Base-by-base conservation (phyloP, 2,329 filamentous ascomycete species). In the Alternaria tenuissima region DNA sequence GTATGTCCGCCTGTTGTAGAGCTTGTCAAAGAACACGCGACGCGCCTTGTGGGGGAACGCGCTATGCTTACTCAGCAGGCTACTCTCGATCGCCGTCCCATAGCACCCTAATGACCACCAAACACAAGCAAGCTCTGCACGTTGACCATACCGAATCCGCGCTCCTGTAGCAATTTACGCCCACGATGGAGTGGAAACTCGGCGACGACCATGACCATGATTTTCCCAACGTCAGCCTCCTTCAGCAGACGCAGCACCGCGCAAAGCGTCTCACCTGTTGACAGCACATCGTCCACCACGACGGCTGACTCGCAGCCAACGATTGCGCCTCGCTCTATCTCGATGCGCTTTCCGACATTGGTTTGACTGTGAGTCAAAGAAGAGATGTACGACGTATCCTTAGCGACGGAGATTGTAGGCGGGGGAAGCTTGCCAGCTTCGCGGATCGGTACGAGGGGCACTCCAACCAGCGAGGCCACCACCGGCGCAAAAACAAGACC, bases 241-340 rank as follows among this genome's bases (percentile, higher is more conserved):
- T 41, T 12, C 26, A 89, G 69, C 2, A 89, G 75, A 64, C 79
- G 64, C 34, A 89, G 65, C 36, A 87, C 79, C 7, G 84, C 85
- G 70, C 78, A 83, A 38, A 89, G 81, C 3, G 86, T 88, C 64
- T 79, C 65, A 1, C 86, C 86, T 0, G 83, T 85, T 6, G 87
- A 80, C 57, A 89, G 81, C 28, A 88, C 86, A 72, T 89, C 87
- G 59, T 89, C 87, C 5, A 89, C 80, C 0, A 88, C 80, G n/a
- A 88, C 78, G 11, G 88, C 82, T 4, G 77, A 78, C 4, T 72
- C 75, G 1, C 75, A 80, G 36, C 26, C 68, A 0, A 76, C 66
- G 18, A 89, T 32, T 38, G 75, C 73, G 76, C 81, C 76, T 18
- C 66, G 67, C 16, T 78, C 78, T 70, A 89, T 85, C 75, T 87